Percentiles rank a stretch among this genome's conserved stretches.
These are phyloP conservation scores for Epipyxis sp. DNA, from an alignment of 108 stramenopile genomes.

Conservation along the genomic window DNA sequence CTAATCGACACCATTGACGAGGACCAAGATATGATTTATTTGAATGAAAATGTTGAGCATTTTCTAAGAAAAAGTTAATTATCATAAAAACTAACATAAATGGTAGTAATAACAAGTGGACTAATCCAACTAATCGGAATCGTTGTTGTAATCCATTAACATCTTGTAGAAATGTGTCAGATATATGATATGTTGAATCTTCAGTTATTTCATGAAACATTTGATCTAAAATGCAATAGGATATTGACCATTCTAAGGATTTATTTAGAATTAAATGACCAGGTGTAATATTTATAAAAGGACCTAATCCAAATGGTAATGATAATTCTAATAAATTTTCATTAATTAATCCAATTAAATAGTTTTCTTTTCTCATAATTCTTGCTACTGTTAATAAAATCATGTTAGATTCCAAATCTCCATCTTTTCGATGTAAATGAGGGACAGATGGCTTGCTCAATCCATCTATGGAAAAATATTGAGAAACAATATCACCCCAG, in stretches of 20 bases:
- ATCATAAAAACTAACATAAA: constrained; percentile 86
- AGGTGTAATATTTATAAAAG: constrained; percentile 20
- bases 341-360: constrained; percentile 87
- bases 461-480: constrained; percentile 44
- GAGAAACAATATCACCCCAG: constrained; percentile 39
- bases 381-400: constrained; percentile 66
- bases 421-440: constrained; percentile 45
- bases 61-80: constrained; percentile 82
- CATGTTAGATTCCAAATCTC: too few species aligned
- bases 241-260: constrained; percentile 76
- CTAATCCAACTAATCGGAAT: constrained; percentile 76
- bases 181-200: constrained; percentile 76
- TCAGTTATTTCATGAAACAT: constrained; percentile 81
- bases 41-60: constrained; percentile 81
- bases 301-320: constrained; percentile 45
- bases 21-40: constrained; percentile 79
- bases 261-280: constrained; percentile 57
- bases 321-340: constrained; percentile 68
- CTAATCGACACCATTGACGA: constrained; percentile 76
- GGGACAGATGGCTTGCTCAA: constrained; percentile 42
- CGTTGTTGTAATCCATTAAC: constrained; percentile 65
- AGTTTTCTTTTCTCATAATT: constrained; percentile 91
- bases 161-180: constrained; percentile 78
- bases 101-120: constrained; percentile 80
- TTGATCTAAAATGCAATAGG: constrained; percentile 85